These are phyloP conservation scores for Populus hybrid DNA, from an alignment of 441 rosid species.

Conservation along the genomic window DNA sequence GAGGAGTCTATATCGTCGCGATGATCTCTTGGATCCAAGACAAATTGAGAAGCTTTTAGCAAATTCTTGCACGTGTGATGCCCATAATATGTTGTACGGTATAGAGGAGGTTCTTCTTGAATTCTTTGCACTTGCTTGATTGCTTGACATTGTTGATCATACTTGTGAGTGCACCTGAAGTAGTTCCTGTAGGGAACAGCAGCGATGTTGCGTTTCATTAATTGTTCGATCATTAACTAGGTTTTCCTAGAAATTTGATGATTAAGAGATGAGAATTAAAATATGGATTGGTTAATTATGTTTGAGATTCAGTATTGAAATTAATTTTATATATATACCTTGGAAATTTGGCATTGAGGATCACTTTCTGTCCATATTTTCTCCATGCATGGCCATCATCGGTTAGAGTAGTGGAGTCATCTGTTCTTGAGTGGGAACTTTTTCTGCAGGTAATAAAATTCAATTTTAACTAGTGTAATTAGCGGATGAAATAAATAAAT, in stretches of 20 bases:
- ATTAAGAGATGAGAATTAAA: not conserved
- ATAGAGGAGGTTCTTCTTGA: constrained; percentile 41
- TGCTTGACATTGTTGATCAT: constrained; percentile 67
- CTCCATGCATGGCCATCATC: constrained; percentile 85
- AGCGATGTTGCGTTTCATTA: not conserved
- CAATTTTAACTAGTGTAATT: not conserved
- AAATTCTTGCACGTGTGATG: constrained; percentile 58
- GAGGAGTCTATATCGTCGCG: constrained; percentile 14
- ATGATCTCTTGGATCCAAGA: constrained; percentile 18
- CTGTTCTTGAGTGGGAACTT: constrained; percentile 28
- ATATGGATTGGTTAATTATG: not conserved
- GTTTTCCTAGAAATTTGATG: not conserved
- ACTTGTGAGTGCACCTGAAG: constrained; percentile 74
- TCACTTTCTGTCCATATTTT: constrained; percentile 81
- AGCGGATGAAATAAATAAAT: not conserved
- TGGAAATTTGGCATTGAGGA: constrained; percentile 50
- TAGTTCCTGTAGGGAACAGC: constrained; percentile 46
- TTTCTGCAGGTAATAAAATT: constrained; percentile 38
- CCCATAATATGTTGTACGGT: constrained; percentile 53
- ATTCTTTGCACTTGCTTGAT: constrained; percentile 65
- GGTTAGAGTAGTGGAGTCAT: constrained; percentile 15
- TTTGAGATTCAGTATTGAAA: not conserved
- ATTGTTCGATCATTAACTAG: not conserved
- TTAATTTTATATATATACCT: constrained; percentile 33
- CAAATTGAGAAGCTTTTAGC: constrained; percentile 22